A percentile compares a stretch with the other conserved stretches of the same genome.
Conservation (phyloP, 805 yeast species). For the Lipomyces kockii region DNA sequence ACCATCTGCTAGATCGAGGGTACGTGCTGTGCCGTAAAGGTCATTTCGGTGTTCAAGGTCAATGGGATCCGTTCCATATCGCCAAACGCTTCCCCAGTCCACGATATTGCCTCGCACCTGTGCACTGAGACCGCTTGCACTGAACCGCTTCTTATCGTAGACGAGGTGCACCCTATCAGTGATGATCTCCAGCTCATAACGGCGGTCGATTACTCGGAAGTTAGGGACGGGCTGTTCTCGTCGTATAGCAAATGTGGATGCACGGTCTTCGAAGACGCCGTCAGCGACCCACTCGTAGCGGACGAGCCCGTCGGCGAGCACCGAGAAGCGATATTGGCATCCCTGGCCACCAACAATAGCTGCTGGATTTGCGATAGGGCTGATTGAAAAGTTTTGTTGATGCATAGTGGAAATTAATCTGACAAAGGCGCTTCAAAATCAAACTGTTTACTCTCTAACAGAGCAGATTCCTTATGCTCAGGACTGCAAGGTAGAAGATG, state of each 20-base stretch:
- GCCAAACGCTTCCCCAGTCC: neutral
- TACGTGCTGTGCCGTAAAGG: conserved; percentile 3
- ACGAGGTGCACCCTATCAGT: conserved; percentile 4
- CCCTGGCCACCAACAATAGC: conserved; percentile 8
- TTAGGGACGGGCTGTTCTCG: conserved; percentile 6
- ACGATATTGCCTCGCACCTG: conserved; percentile 4
- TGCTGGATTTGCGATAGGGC: conserved; percentile 6
- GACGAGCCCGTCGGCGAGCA: conserved; percentile 5
- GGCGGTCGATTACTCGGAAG: conserved; percentile 8
- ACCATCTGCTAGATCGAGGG: conserved; percentile 8
- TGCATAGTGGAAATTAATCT: neutral
- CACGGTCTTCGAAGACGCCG: conserved; percentile 7
- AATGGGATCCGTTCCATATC: neutral
- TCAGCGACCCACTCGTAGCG: conserved; percentile 6
- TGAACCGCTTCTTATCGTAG: conserved; percentile 1
- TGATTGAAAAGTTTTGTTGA: neutral
- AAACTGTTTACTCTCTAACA: neutral
- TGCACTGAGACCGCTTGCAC: conserved; percentile 3
- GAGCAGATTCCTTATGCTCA: neutral
- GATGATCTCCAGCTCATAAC: conserved; percentile 1
- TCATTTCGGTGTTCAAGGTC: neutral
- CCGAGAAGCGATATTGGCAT: conserved; percentile 4
- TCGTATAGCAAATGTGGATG: conserved; percentile 5
- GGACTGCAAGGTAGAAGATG: neutral
- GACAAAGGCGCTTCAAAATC: neutral